These are phyloP conservation scores for Pezizomycotina sp. DNA, from an alignment of 2,329 filamentous ascomycete species.

Conservation along the genomic window DNA sequence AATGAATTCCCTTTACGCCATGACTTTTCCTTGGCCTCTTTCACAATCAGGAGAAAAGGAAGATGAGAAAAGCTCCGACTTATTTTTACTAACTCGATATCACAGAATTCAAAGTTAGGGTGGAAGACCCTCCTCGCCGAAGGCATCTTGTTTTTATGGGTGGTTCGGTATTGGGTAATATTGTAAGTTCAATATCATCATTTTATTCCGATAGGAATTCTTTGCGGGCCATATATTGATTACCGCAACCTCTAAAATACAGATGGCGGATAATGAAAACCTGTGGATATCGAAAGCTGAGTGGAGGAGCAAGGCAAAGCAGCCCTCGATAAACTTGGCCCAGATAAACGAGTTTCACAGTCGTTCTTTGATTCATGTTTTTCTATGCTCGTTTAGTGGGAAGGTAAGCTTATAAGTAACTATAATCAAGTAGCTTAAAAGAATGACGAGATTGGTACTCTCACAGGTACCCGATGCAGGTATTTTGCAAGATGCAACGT, in stretches of 20 bases:
- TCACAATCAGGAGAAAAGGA: too few species aligned
- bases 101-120: slow-evolving; percentile 94
- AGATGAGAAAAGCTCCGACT: slow-evolving; percentile 4
- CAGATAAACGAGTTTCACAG: slow-evolving; percentile 35
- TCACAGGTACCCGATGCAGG: neutral
- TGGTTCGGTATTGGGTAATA: slow-evolving; percentile 88
- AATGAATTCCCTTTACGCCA: too few species aligned
- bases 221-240: neutral
- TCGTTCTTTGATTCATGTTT: too few species aligned
- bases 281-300: slow-evolving; percentile 98
- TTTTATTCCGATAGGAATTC: neutral
- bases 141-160: slow-evolving; percentile 99
- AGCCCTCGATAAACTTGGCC: slow-evolving; percentile 80
- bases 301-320: slow-evolving; percentile 83
- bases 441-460: neutral
- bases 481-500: neutral
- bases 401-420: too few species aligned
- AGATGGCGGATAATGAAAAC: slow-evolving; percentile 93
- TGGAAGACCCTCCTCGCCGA: slow-evolving; percentile 89
- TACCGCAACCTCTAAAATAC: slow-evolving; percentile 3
- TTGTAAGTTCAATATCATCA: slow-evolving; percentile 36
- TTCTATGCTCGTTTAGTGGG: too few species aligned
- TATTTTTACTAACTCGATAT: neutral
- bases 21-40: too few species aligned
- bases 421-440: too few species aligned